Evolutionary conservation across 1,284 basidiomycete species (phyloP), one percentile per base, ranked within the genome.

Genomic region (Tranzscheliella williamsii): DNA sequence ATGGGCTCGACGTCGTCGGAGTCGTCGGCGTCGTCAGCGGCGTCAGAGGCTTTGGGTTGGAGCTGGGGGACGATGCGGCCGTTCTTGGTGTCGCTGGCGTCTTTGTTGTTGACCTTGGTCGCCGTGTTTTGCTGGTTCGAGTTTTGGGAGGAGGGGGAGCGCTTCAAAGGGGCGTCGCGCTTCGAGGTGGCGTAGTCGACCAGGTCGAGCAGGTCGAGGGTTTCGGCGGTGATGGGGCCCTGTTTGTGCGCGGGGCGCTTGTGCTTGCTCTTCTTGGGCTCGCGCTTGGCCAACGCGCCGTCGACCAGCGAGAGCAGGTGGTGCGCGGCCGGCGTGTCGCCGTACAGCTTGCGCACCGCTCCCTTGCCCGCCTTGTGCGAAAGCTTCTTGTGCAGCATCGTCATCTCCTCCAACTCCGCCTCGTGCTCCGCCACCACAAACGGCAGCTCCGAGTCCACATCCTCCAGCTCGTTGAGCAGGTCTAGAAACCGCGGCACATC

Each of bases 201-300:
- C n/a, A n/a, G n/a, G n/a, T n/a, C n/a, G n/a, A n/a, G n/a, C n/a
- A n/a, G n/a, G 21, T 13, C 2, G n/a, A 23, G 33, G 34, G 29
- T 12, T 8, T 34, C n/a, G 38, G 26, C 26, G 24, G 38, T 32
- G 31, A 45, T 56, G 47, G 32, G 22, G 26, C 39, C 38, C 31
- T 56, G 53, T 48, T 36, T 38, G 48, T 57, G 55, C 12, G 47
- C 48, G 1, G 48, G 48, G 21, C 48, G 45, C 48, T 57, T 57
- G 47, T 42, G 30, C 9, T 38, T 34, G 16, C 13, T 23, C 21
- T 20, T 13, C 32, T 40, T 32, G 22, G 12, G 17, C 24, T 37
- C 48, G 13, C 40, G 35, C 43, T 43, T 51, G 24, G 42, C 42
- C 0, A 1, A 31, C 24, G 24, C 33, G 13, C 24, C 34, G n/a